Conservation (phyloP, 164 flowering plant species). For the Stephania japonica region DNA sequence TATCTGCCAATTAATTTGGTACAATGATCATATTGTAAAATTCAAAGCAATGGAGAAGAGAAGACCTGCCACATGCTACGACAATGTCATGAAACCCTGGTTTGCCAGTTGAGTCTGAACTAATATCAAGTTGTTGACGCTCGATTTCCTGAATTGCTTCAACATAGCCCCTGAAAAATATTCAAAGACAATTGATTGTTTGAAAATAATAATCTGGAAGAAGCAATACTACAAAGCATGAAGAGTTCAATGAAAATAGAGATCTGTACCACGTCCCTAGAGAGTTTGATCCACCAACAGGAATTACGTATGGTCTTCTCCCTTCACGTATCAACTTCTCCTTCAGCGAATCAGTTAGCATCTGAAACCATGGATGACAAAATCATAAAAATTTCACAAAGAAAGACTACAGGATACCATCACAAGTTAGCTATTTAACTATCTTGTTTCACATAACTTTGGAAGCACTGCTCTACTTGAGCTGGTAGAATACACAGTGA, state of each 20-base stretch:
- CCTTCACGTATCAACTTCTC: constrained; percentile 77
- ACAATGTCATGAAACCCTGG: constrained; percentile 70
- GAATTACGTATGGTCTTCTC: constrained; percentile 90
- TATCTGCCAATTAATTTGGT: neutral
- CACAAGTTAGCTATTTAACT: neutral
- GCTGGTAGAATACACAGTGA: neutral
- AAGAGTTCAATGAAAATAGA: neutral
- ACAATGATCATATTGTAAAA: neutral
- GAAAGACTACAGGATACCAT: neutral
- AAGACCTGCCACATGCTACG: constrained; percentile 91
- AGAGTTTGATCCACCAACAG: constrained; percentile 97
- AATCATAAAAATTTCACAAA: neutral
- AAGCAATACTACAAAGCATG: no score
- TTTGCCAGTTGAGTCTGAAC: constrained; percentile 6
- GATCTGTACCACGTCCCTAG: constrained; percentile 83
- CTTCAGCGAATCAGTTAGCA: constrained; percentile 62
- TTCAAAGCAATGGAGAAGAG: constrained; percentile 9
- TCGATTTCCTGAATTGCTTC: constrained; percentile 84
- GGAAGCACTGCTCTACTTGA: neutral
- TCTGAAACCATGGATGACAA: constrained; percentile 28
- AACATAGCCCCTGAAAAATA: constrained; percentile 61
- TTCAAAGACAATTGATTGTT: neutral
- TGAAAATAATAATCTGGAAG: no score
- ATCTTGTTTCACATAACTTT: neutral
- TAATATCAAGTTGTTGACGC: constrained; percentile 41